Evolutionary conservation across 768 basidiomycete genomes (phyloP), one percentile per base, ranked within the genome.

Genomic region (Artomyces pyxidatus): DNA sequence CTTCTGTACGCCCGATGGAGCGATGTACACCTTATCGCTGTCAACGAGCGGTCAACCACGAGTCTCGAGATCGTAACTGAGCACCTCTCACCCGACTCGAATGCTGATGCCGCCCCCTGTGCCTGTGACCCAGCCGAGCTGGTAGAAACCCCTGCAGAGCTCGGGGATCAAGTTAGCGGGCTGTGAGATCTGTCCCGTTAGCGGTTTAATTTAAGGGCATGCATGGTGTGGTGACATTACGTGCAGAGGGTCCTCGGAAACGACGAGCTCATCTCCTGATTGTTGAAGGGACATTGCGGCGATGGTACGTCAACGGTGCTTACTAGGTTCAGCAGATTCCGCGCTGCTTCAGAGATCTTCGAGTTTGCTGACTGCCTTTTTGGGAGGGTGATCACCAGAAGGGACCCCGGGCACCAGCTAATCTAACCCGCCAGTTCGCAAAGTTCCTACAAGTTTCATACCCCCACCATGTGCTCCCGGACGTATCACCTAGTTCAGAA

Each of bases 151-250:
- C 38, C 78, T 71, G 63, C 91, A 94, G 1, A 94, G 74, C 60
- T 88, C 86, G 27, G 86, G 86, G 46, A 93, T 93, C 53, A 93
- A 74, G 64, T 90, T 92, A n/a, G 91, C 91, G 17, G 91, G 90
- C 82, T 94, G 70, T 14, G 17, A 42, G 16, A 42, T 26, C 41
- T 17, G 26, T 49, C 50, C 41, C 46, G 50, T 32, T 19, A 37
- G 21, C 7, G 7, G 22, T 12, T 8, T n/a, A n/a, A n/a, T n/a
- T n/a, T n/a, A n/a, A n/a, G 26, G 1, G 7, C 23, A 0, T 4
- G 27, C 17, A 35, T 39, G 26, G 21, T 50, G n/a, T 16, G 45
- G n/a, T 27, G 25, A 47, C 10, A 76, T 56, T 56, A 83, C 83
- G 62, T 85, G 83, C 22, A 74, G 67, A 21, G 81, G 81, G 64